Conservation (phyloP, 2,329 filamentous ascomycete genomes). For the Colletotrichum destructivum region DNA sequence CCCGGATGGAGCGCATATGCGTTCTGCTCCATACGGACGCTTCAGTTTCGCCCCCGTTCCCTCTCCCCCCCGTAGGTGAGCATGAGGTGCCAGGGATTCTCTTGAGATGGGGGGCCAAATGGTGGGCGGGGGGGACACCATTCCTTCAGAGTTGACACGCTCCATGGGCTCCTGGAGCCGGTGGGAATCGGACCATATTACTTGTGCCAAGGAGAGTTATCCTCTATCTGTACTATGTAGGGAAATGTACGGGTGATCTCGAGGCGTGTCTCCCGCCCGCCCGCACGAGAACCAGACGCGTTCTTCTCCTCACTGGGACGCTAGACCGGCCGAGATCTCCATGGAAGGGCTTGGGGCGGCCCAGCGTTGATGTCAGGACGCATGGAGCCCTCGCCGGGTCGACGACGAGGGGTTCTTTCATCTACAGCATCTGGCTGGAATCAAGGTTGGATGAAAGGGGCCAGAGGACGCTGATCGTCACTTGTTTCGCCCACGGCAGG, state of each 20-base stretch:
- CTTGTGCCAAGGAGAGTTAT: slow-evolving; percentile 27
- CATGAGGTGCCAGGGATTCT: slow-evolving; percentile 30
- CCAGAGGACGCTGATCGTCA: slow-evolving; percentile 36
- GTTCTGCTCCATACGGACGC: slow-evolving; percentile 17
- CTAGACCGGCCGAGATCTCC: slow-evolving; percentile 27
- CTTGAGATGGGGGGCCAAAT: slow-evolving; percentile 34
- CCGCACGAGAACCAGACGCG: not conserved
- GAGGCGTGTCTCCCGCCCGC: not conserved
- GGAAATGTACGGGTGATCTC: slow-evolving; percentile 17
- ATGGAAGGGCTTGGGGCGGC: not conserved
- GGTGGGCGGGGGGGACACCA: slow-evolving; percentile 4
- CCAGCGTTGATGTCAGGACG: slow-evolving; percentile 18
- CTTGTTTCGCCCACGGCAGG: slow-evolving; percentile 22
- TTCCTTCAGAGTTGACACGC: slow-evolving; percentile 17
- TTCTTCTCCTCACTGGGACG: slow-evolving; percentile 6
- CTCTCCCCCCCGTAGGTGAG: not conserved
- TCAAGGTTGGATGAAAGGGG: slow-evolving; percentile 32
- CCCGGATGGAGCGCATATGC: slow-evolving; percentile 39
- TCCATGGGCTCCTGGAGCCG: slow-evolving; percentile 17
- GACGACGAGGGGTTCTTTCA: slow-evolving; percentile 12
- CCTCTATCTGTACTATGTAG: not conserved
- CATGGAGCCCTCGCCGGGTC: slow-evolving; percentile 8
- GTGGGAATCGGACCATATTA: slow-evolving; percentile 27
- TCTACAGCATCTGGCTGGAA: slow-evolving; percentile 30
- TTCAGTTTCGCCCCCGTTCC: not conserved